phyloP scores from a whole-genome alignment of 1,139 yeast genomes.

The Zygoascus hellenicus region DNA sequence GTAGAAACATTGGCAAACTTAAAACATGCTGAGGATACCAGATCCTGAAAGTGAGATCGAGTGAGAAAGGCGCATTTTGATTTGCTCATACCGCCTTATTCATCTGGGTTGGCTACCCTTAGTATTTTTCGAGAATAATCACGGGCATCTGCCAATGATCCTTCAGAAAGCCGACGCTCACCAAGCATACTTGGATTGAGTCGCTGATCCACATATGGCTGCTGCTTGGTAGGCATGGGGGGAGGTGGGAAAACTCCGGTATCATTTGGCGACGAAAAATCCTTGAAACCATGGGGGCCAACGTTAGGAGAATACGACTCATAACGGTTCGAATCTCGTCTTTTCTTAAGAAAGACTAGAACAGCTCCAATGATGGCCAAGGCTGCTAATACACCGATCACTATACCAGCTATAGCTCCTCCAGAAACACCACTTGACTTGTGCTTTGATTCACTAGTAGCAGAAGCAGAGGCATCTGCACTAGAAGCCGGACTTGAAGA shows the following conservation, averaged over 20 bases:
- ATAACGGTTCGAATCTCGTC: constrained; percentile 44
- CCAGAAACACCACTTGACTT: constrained; percentile 31
- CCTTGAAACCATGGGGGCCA: constrained; percentile 24
- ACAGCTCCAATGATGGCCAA: constrained; percentile 42
- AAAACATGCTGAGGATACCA: too few species aligned
- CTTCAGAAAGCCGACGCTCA: constrained; percentile 66
- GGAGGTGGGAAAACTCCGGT: constrained; percentile 19
- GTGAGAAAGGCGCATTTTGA: too few species aligned
- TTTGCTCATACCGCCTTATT: constrained; percentile 1
- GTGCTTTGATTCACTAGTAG: constrained; percentile 3
- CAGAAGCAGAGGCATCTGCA: background rate
- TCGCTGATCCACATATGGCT: constrained; percentile 50
- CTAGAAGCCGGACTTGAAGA: background rate
- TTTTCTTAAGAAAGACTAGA: constrained; percentile 42
- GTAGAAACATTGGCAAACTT: too few species aligned
- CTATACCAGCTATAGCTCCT: constrained; percentile 33
- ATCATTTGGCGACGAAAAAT: constrained; percentile 19
- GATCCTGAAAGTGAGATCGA: too few species aligned
- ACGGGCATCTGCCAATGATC: constrained; percentile 71
- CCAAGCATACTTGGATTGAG: constrained; percentile 67
- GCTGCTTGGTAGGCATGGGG: constrained; percentile 9
- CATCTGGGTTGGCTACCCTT: constrained; percentile 71
- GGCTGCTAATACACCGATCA: constrained; percentile 29
- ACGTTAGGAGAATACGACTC: constrained; percentile 36
- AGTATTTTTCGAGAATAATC: constrained; percentile 69